Conservation (phyloP, 805 yeast species). For the Debaryomyces maramus region DNA sequence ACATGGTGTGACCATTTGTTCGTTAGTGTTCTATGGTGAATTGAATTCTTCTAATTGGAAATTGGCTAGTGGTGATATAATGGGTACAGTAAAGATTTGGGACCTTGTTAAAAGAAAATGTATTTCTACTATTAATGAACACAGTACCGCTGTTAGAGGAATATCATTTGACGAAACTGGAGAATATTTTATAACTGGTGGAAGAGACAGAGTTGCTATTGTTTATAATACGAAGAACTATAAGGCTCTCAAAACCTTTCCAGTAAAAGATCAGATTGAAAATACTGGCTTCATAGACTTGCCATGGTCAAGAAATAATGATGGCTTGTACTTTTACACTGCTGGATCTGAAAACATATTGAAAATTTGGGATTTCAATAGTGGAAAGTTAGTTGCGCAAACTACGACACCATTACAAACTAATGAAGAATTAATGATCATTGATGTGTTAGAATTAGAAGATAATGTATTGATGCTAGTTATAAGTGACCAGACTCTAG, state of each 20-base stretch:
- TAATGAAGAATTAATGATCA: constrained; percentile 70
- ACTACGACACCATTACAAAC: constrained; percentile 52
- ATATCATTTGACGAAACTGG: constrained; percentile 61
- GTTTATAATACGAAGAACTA: constrained; percentile 55
- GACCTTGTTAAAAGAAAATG: constrained; percentile 74
- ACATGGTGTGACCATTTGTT: constrained; percentile 85
- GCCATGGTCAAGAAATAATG: constrained; percentile 16
- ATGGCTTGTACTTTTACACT: constrained; percentile 49
- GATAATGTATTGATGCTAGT: constrained; percentile 47
- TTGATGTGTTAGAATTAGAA: constrained; percentile 51
- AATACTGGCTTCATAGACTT: constrained; percentile 54
- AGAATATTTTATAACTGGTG: constrained; percentile 68
- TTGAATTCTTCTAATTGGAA: constrained; percentile 69
- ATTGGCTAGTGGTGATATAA: constrained; percentile 68
- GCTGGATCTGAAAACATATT: constrained; percentile 80
- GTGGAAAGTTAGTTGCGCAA: constrained; percentile 48
- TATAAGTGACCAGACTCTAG: constrained; percentile 82
- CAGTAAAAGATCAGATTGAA: constrained; percentile 73
- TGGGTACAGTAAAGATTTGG: constrained; percentile 58
- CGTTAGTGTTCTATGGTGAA: constrained; percentile 71
- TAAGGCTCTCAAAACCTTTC: constrained; percentile 64
- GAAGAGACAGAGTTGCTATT: constrained; percentile 79
- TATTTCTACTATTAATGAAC: constrained; percentile 64
- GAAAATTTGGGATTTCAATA: constrained; percentile 58
- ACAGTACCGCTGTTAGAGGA: constrained; percentile 83